These are phyloP conservation scores for Claviceps citrina DNA, from an alignment of 2,329 filamentous ascomycete genomes.

Conservation along the genomic window DNA sequence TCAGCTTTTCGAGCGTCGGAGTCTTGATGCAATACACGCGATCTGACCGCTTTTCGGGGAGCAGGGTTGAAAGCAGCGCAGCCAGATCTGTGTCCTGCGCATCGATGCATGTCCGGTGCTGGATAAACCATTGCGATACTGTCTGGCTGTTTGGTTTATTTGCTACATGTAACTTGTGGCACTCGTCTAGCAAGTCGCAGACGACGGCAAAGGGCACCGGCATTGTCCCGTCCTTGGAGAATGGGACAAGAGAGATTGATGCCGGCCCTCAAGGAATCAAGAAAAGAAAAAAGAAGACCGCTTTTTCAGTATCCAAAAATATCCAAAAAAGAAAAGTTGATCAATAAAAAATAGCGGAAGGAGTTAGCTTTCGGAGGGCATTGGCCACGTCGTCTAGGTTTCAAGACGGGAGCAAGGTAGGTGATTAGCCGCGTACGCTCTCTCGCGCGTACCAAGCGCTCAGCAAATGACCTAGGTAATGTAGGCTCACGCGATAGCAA, in stretches of 20 bases:
- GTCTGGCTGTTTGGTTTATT: conserved; percentile 19
- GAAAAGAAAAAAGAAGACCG: no score
- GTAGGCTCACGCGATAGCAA: no score
- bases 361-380: no score
- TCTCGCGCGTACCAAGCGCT: background rate
- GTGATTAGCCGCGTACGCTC: background rate
- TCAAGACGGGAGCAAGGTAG: no score
- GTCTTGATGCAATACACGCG: conserved; percentile 60
- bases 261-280: background rate
- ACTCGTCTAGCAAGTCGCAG: conserved; percentile 56
- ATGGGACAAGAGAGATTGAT: background rate
- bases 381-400: no score
- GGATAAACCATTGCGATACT: conserved; percentile 52
- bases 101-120: conserved; percentile 43
- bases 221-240: conserved; percentile 26
- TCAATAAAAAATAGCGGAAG: no score
- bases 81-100: conserved; percentile 38
- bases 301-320: no score
- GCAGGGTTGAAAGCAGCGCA: conserved; percentile 58
- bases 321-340: no score
- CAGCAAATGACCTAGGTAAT: no score
- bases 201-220: conserved; percentile 53
- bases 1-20: conserved; percentile 45
- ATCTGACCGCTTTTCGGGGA: conserved; percentile 63
- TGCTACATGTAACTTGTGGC: conserved; percentile 33